phyloP scores from a whole-genome alignment of 2,329 filamentous ascomycete species.

The Ascochyta lentis region DNA sequence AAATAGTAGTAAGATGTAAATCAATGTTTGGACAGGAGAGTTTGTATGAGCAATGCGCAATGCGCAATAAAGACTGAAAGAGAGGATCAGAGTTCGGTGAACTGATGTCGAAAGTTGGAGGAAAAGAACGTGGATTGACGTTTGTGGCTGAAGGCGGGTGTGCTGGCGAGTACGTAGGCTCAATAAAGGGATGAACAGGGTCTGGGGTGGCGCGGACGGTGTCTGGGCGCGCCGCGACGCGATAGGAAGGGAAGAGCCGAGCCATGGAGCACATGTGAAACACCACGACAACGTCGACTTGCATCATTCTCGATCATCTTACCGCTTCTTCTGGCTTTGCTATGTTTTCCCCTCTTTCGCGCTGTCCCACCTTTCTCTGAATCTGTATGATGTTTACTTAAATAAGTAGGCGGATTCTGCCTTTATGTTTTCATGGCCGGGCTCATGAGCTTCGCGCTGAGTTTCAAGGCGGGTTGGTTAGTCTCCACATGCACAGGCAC shows the following conservation, averaged over 20 bases:
- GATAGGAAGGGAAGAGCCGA: constrained; percentile 18
- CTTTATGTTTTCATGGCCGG: too few relatives aligned
- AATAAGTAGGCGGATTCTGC: too few relatives aligned
- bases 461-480: too few relatives aligned
- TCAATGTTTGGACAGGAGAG: not conserved
- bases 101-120: not conserved
- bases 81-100: constrained; percentile 6
- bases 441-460: too few relatives aligned
- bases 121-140: constrained; percentile 10
- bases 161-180: not conserved
- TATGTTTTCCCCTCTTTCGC: too few relatives aligned
- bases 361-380: too few relatives aligned
- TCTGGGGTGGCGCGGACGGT: constrained; percentile 18
- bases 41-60: constrained; percentile 6
- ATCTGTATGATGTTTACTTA: too few relatives aligned
- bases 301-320: constrained; percentile 6
- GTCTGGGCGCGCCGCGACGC: constrained; percentile 9
- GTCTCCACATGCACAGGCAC: too few relatives aligned
- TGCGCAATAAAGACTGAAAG: not conserved
- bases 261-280: constrained; percentile 15
- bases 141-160: constrained; percentile 14
- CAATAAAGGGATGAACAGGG: constrained; percentile 23
- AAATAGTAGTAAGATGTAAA: constrained; percentile 11
- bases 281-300: constrained; percentile 13
- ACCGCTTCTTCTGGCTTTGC: not conserved